phyloP scores from a whole-genome alignment of 164 flowering plant genomes.

The Stephania japonica region DNA sequence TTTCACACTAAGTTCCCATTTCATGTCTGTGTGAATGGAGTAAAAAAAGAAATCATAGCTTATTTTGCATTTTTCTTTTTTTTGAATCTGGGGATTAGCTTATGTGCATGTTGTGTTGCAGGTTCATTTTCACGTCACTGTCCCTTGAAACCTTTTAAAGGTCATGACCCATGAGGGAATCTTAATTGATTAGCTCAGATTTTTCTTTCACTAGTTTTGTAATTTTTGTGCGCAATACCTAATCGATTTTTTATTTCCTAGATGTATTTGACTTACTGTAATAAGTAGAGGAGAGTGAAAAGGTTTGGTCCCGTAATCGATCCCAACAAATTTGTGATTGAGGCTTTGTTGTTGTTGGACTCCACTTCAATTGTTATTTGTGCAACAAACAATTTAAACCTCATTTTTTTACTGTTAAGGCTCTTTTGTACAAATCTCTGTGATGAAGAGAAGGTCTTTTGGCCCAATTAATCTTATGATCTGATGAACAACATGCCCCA shows the following conservation, averaged over 20 bases:
- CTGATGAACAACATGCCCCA: not conserved
- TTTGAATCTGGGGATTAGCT: not conserved
- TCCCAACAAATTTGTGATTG: too few species aligned
- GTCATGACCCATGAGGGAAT: not conserved
- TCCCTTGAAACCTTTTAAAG: not conserved
- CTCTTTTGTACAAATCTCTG: not conserved
- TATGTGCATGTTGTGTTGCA: not conserved
- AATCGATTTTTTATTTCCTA: not conserved
- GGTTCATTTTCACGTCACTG: not conserved
- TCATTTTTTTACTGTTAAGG: not conserved
- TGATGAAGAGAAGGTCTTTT: not conserved
- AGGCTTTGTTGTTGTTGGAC: too few species aligned
- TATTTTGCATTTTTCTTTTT: not conserved
- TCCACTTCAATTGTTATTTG: too few species aligned
- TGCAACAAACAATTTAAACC: not conserved
- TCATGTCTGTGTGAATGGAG: slow-evolving; percentile 1
- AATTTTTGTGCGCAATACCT: not conserved
- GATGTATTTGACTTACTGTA: not conserved
- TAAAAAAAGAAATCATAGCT: not conserved
- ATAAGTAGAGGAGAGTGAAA: not conserved
- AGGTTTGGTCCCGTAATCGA: too few species aligned
- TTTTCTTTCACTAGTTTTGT: not conserved
- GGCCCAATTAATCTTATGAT: too few species aligned
- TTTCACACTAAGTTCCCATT: slow-evolving; percentile 3
- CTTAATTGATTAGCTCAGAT: not conserved